Base-by-base conservation (phyloP, 768 basidiomycete genomes). In the Boletus pseudopeckii region DNA sequence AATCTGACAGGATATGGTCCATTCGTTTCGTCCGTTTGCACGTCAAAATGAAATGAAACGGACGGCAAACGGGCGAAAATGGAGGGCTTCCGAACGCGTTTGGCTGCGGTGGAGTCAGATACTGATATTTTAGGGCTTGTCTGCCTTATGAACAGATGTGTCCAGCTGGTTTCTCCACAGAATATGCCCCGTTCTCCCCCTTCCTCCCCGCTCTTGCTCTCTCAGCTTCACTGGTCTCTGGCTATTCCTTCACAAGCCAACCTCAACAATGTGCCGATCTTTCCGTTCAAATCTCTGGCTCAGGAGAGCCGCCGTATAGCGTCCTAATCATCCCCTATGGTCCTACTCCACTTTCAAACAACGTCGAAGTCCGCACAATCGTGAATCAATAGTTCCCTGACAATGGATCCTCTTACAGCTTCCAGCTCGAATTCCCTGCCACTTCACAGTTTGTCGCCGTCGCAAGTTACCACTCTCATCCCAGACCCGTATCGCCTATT, bases 381-480 rank as follows among this genome's bases (percentile, higher is more conserved):
- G 64, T 83, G 45, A 78, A 80, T 59, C 66, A 81, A 13, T 66
- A 77, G 5, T 90, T 90, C 63, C 54, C 71, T 18, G 77, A 69
- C 26, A 61, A 68, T 24, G 64, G 69, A 7, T 52, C 71, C 18
- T 71, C 74, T 22, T 60, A 81, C 28, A 74, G 67, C 36, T 85
- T 90, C 66, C 69, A 79, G 63, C 76, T 90, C 48, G 77, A 76
- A 28, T 91, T 79, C 64, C 89, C 89, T 0, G 75, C 70, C 45
- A 76, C 81, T 63, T 86, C 87, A 4, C 84, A 88, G 62, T 84
- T 92, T 49, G 86, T 91, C 24, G 83, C 85, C 5, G 84, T 90
- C 62, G 88, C 89, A 62, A 72, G 86, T 82, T 7, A n/a, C 45
- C 20, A 4, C 32, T 52, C 34, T 42, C 36, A 33, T 44, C 22